Conservation (phyloP, 2,329 filamentous ascomycete species). For the Xylaria sp. region DNA sequence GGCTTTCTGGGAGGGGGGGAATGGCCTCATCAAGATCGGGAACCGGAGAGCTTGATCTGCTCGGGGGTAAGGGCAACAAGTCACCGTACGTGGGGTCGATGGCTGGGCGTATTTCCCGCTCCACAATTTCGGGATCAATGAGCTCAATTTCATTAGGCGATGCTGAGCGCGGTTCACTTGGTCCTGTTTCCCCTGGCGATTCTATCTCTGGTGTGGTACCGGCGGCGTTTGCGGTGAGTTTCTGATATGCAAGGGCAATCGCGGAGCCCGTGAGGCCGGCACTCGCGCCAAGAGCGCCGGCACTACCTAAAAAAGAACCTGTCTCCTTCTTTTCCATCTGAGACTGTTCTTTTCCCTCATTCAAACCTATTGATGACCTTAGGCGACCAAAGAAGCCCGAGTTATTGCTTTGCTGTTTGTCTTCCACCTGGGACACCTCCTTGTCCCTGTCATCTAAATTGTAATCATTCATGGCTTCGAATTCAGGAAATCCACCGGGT, state of each 20-base stretch:
- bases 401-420: constrained; percentile 47
- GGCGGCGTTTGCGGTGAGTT: constrained; percentile 53
- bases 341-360: constrained; percentile 41
- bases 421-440: constrained; percentile 35
- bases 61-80: constrained; percentile 67
- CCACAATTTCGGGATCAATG: constrained; percentile 63
- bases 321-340: constrained; percentile 46
- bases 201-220: constrained; percentile 51
- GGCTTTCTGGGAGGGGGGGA: constrained; percentile 64
- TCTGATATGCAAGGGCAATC: constrained; percentile 48
- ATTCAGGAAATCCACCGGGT: constrained; percentile 42
- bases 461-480: constrained; percentile 40
- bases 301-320: constrained; percentile 74
- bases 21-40: constrained; percentile 45
- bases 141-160: constrained; percentile 43
- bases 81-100: constrained; percentile 72
- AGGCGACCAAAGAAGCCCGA: constrained; percentile 57
- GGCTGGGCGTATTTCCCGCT: constrained; percentile 65
- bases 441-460: background rate
- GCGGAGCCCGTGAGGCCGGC: constrained; percentile 64
- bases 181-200: constrained; percentile 34
- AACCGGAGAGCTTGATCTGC: constrained; percentile 58
- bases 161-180: constrained; percentile 32
- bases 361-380: constrained; percentile 48
- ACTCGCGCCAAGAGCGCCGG: constrained; percentile 73